Evolutionary conservation across 352 stramenopile species (phyloP).

Genomic region (Plasmopara muralis): DNA sequence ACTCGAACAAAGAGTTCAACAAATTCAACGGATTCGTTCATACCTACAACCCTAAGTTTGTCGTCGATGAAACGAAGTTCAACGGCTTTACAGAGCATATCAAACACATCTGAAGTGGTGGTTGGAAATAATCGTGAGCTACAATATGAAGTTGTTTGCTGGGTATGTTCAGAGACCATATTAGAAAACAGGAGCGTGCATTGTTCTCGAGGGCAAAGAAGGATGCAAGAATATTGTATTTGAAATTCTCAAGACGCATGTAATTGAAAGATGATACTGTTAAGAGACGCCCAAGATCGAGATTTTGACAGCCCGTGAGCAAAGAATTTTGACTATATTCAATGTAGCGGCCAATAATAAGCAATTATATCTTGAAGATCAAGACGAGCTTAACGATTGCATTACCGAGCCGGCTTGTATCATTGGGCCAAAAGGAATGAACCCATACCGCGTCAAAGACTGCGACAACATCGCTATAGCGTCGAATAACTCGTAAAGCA

Average conservation of each 20-base stretch:
- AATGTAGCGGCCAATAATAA: slow-evolving; percentile 1
- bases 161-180: slow-evolving; percentile 1
- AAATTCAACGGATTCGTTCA: slow-evolving; percentile 3
- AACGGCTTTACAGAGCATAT: slow-evolving; percentile 1
- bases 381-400: slow-evolving; percentile 2
- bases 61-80: slow-evolving; percentile 3
- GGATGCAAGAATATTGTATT: background rate
- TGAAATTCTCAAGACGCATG: background rate
- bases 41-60: background rate
- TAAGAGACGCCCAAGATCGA: background rate
- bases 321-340: background rate
- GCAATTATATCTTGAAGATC: slow-evolving; percentile 1
- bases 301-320: background rate
- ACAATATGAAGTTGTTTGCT: slow-evolving; percentile 1
- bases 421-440: background rate
- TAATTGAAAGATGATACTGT: background rate
- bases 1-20: slow-evolving; percentile 1
- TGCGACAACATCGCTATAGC: no score
- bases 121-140: background rate
- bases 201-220: background rate
- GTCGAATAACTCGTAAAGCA: background rate
- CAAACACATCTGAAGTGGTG: slow-evolving; percentile 2
- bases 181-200: background rate
- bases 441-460: background rate
- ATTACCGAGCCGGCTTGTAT: background rate